Conservation (phyloP, 2,329 filamentous ascomycete genomes). For the Alternaria consortialis region DNA sequence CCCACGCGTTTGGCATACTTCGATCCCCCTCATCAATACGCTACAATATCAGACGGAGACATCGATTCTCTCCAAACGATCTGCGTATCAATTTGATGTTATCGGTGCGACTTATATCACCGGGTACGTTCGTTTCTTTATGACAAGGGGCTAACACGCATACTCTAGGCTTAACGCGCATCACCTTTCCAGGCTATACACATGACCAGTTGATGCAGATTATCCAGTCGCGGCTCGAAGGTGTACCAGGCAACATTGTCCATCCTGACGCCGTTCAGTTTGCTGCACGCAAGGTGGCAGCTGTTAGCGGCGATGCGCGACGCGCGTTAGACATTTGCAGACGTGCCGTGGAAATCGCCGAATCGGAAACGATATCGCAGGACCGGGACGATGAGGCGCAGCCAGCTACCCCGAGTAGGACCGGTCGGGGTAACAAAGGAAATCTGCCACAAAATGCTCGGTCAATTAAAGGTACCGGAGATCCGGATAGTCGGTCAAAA, state of each 20-base stretch:
- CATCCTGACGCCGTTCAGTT: constrained; percentile 95
- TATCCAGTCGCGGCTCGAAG: constrained; percentile 90
- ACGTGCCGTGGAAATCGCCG: constrained; percentile 92
- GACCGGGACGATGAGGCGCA: constrained; percentile 46
- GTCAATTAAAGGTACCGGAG: constrained; percentile 31
- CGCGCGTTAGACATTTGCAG: constrained; percentile 94
- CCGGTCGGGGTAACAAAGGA: constrained; percentile 49
- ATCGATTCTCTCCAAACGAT: constrained; percentile 24
- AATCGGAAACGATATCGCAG: constrained; percentile 67
- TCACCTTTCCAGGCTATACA: constrained; percentile 96
- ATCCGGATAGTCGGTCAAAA: constrained; percentile 30
- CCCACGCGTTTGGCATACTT: constrained; percentile 15
- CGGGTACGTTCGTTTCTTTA: constrained; percentile 26
- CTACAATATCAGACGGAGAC: constrained; percentile 26
- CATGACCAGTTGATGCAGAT: constrained; percentile 98
- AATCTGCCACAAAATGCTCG: constrained; percentile 29
- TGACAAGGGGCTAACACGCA: constrained; percentile 42
- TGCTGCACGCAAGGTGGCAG: constrained; percentile 93
- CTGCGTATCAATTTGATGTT: constrained; percentile 27
- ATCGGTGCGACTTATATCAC: constrained; percentile 26
- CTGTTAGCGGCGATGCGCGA: constrained; percentile 92
- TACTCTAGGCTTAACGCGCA: constrained; percentile 76
- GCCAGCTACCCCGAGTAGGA: constrained; percentile 71
- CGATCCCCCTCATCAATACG: constrained; percentile 17
- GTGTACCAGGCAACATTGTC: constrained; percentile 87